These are phyloP conservation scores for Boletus semigastroideus DNA, from an alignment of 1,284 basidiomycete genomes.

Conservation along the genomic window DNA sequence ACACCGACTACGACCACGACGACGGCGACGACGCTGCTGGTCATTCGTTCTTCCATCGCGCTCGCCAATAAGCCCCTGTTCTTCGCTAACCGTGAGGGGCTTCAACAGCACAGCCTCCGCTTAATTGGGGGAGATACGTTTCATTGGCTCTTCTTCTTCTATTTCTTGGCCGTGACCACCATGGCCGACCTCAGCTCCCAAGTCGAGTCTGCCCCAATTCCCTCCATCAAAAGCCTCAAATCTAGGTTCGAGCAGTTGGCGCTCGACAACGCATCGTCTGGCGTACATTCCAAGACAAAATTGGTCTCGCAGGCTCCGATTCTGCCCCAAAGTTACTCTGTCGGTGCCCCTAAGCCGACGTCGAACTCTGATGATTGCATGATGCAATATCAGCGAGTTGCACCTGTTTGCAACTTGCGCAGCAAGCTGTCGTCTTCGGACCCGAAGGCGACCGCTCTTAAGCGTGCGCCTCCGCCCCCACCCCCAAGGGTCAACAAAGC, in stretches of 20 bases:
- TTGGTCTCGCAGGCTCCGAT: conserved; percentile 16
- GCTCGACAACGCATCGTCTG: conserved; percentile 15
- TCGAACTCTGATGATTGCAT: conserved; percentile 30
- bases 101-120: conserved; percentile 8
- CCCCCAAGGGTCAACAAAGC: conserved; percentile 44
- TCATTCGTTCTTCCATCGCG: neutral
- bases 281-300: conserved; percentile 10
- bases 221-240: conserved; percentile 64
- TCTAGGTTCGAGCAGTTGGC: conserved; percentile 60
- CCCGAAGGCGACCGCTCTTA: conserved; percentile 37
- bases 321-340: conserved; percentile 10
- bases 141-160: neutral
- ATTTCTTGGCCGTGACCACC: neutral
- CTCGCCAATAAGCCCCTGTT: neutral
- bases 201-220: conserved; percentile 51
- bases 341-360: conserved; percentile 30
- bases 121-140: conserved; percentile 4
- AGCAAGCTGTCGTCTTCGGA: conserved; percentile 38
- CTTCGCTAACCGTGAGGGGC: neutral
- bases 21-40: conserved; percentile 6
- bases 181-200: conserved; percentile 30
- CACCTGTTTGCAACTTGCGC: conserved; percentile 36
- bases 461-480: conserved; percentile 59
- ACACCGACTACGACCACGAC: neutral
- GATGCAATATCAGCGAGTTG: conserved; percentile 16